Conservation (phyloP, 768 basidiomycete species). For the Agaricus blazei region DNA sequence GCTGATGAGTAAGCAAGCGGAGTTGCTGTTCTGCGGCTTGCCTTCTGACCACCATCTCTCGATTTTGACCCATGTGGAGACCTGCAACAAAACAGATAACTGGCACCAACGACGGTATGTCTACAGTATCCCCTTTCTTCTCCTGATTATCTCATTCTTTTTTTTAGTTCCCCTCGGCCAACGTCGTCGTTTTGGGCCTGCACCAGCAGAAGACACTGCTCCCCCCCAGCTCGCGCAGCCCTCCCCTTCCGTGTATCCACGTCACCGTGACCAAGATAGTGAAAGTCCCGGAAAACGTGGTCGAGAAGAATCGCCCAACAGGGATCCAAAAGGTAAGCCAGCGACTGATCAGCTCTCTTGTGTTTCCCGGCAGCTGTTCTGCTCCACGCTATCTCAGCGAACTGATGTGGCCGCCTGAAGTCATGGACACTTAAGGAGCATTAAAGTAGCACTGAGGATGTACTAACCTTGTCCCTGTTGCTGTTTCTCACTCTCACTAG, state of each 20-base stretch:
- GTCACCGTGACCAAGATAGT: constrained; percentile 49
- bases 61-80: constrained; percentile 67
- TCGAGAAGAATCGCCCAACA: constrained; percentile 62
- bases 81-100: constrained; percentile 86
- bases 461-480: constrained; percentile 43
- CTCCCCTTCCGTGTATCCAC: constrained; percentile 81
- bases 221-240: constrained; percentile 86
- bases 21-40: constrained; percentile 29
- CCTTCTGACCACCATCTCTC: constrained; percentile 31
- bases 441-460: constrained; percentile 19
- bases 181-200: constrained; percentile 88
- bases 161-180: constrained; percentile 72
- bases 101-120: constrained; percentile 87
- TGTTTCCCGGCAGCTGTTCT: constrained; percentile 26
- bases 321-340: constrained; percentile 73
- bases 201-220: constrained; percentile 73
- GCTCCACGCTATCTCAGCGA: constrained; percentile 23
- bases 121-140: constrained; percentile 7
- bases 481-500: constrained; percentile 55
- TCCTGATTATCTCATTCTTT: constrained; percentile 11
- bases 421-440: constrained; percentile 26
- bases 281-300: constrained; percentile 56
- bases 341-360: constrained; percentile 15
- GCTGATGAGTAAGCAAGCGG: constrained; percentile 26
- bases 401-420: constrained; percentile 23